A percentile compares a stretch with the other conserved stretches of the same genome.
Evolutionary conservation across 306 rosid species (phyloP).

Genomic region (Cucumis melo): DNA sequence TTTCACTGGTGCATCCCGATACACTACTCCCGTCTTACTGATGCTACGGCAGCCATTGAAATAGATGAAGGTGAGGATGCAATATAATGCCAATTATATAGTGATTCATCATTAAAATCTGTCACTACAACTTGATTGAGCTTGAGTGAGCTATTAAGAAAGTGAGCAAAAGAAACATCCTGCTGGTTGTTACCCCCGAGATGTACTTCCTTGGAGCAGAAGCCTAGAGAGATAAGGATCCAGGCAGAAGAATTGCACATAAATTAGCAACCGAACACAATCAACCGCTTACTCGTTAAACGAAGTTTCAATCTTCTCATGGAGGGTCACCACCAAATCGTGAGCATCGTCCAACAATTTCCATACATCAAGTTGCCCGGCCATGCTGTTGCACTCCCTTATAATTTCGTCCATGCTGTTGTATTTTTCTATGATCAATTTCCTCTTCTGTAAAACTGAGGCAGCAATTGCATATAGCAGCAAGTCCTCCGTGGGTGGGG

Average conservation of each 20-base stretch:
- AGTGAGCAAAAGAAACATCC: slow-evolving; percentile 4
- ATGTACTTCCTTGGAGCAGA: neutral
- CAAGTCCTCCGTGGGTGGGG: slow-evolving; percentile 89
- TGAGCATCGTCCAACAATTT: slow-evolving; percentile 96
- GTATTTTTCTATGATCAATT: slow-evolving; percentile 79
- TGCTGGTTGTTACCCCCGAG: neutral
- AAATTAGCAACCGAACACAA: neutral
- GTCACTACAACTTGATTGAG: neutral
- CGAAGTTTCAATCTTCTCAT: slow-evolving; percentile 60
- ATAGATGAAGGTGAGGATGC: neutral
- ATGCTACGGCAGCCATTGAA: neutral
- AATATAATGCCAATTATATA: neutral
- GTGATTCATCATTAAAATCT: neutral
- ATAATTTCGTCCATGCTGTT: slow-evolving; percentile 99
- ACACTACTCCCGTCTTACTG: neutral
- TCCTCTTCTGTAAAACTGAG: slow-evolving; percentile 83
- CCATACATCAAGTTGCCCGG: slow-evolving; percentile 95
- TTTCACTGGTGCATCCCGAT: neutral
- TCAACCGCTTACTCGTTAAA: neutral
- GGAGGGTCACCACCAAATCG: slow-evolving; percentile 85
- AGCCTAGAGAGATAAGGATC: neutral
- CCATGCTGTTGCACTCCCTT: slow-evolving; percentile 95
- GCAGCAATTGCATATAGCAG: slow-evolving; percentile 95
- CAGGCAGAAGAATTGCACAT: neutral
- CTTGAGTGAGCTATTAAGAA: slow-evolving; percentile 4